Evolutionary conservation across 169 alveolate species (phyloP).

Genomic region (Eimeria necatrix): DNA sequence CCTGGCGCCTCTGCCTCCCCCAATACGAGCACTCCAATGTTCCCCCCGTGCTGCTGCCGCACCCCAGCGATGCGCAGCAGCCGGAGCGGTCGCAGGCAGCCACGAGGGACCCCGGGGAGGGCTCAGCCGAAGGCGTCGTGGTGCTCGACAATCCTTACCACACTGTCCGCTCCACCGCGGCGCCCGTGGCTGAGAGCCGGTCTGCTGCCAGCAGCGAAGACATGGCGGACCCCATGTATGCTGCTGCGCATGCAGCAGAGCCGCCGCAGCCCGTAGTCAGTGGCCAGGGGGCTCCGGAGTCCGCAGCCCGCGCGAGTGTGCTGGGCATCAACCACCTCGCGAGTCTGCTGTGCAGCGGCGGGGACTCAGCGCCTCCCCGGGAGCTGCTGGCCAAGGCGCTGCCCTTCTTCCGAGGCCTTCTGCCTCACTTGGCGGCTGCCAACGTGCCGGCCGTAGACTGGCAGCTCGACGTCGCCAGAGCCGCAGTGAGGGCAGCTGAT

Average conservation of each 20-base stretch:
- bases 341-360: conserved; percentile 36
- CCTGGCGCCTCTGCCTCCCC: conserved; percentile 66
- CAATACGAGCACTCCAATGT: conserved; percentile 39
- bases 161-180: not conserved
- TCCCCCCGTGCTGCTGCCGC: conserved; percentile 56
- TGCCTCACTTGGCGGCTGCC: conserved; percentile 22
- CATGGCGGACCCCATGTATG: conserved; percentile 1
- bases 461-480: conserved; percentile 50
- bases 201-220: conserved; percentile 14
- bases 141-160: conserved; percentile 39
- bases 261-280: conserved; percentile 52
- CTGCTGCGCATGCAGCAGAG: conserved; percentile 3
- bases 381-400: conserved; percentile 39
- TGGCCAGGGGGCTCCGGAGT: not conserved
- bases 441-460: not conserved
- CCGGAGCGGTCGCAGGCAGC: not conserved
- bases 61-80: conserved; percentile 44
- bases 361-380: conserved; percentile 12
- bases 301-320: conserved; percentile 29
- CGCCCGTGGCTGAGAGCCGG: not conserved
- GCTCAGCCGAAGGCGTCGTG: conserved; percentile 15
- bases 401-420: conserved; percentile 51
- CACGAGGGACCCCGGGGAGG: not conserved
- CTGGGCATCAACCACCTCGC: conserved; percentile 61
- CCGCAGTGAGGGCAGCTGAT: conserved; percentile 41